These are phyloP conservation scores for Coprinopsis marcescibilis DNA, from an alignment of 768 basidiomycete species.

Conservation along the genomic window DNA sequence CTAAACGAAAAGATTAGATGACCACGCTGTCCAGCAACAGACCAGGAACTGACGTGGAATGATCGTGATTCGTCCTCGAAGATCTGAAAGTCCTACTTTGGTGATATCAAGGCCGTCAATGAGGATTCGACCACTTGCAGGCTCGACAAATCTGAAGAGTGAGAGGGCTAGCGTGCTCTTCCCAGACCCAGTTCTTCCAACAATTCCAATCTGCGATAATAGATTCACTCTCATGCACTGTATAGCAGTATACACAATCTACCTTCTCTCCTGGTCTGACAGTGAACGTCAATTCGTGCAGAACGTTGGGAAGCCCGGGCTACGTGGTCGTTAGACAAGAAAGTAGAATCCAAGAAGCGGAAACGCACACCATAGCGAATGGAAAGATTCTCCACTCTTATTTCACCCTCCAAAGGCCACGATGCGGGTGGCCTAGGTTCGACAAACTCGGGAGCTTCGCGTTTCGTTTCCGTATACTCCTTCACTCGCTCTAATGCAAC, in stretches of 20 bases:
- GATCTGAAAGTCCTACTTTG: conserved; percentile 72
- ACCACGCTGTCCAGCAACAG: no score
- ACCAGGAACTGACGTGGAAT: conserved; percentile 58
- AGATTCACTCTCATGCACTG: no score
- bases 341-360: neutral
- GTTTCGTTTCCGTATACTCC: conserved; percentile 76
- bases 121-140: conserved; percentile 65
- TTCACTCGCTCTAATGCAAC: conserved; percentile 86
- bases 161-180: conserved; percentile 80
- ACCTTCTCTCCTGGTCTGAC: conserved; percentile 76
- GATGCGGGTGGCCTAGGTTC: conserved; percentile 74
- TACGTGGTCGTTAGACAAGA: no score
- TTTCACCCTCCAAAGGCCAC: conserved; percentile 72
- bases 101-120: conserved; percentile 81
- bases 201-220: conserved; percentile 50
- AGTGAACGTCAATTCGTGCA: conserved; percentile 74
- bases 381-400: conserved; percentile 68
- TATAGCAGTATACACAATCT: no score
- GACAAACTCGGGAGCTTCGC: conserved; percentile 78
- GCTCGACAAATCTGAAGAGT: conserved; percentile 85
- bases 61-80: conserved; percentile 54
- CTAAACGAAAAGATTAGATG: conserved; percentile 27
- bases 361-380: conserved; percentile 64
- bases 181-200: conserved; percentile 69
- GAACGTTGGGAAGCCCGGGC: conserved; percentile 83